Percentiles rank a stretch among this genome's conserved stretches.
phyloP scores from a whole-genome alignment of 177 flowering plant species.

The Telopea speciosissima region DNA sequence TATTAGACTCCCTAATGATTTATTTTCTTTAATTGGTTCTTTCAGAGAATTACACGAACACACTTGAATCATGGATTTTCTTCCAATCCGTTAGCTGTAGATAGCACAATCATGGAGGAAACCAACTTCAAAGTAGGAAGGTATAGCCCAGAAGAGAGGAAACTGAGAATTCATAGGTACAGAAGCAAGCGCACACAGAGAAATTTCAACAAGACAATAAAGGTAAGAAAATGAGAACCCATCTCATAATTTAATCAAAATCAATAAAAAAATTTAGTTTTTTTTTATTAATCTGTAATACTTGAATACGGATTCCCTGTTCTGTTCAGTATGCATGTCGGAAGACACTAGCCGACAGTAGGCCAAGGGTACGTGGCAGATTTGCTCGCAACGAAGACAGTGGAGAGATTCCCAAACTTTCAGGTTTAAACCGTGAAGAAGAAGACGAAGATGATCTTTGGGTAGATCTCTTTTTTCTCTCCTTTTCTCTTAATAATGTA shows the following conservation, averaged over 20 bases:
- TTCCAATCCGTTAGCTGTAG: slow-evolving; percentile 26
- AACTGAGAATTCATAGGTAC: slow-evolving; percentile 59
- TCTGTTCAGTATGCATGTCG: slow-evolving; percentile 60
- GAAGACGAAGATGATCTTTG: slow-evolving; percentile 47
- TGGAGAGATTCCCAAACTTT: slow-evolving; percentile 38
- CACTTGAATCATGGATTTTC: slow-evolving; percentile 19
- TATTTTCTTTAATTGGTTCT: not conserved
- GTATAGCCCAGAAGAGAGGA: slow-evolving; percentile 61
- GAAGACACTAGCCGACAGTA: slow-evolving; percentile 67
- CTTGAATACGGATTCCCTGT: not conserved
- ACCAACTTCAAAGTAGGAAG: slow-evolving; percentile 44
- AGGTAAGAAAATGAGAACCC: slow-evolving; percentile 29
- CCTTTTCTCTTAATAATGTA: not conserved
- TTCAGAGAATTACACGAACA: slow-evolving; percentile 22
- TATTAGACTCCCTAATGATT: not conserved
- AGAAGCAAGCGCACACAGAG: slow-evolving; percentile 64
- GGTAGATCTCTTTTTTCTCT: slow-evolving; percentile 26
- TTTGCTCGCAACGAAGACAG: slow-evolving; percentile 66
- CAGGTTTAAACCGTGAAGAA: slow-evolving; percentile 33
- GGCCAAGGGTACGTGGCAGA: slow-evolving; percentile 74
- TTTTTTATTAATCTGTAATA: not conserved
- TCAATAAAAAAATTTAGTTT: not conserved
- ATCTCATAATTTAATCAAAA: slow-evolving; percentile 18
- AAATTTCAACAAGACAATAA: slow-evolving; percentile 71
- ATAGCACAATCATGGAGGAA: slow-evolving; percentile 36